Evolutionary conservation across 192 early-diverging fungal genomes (phyloP), one percentile per base, ranked within the genome.

Genomic region (Mortierella hygrophila): DNA sequence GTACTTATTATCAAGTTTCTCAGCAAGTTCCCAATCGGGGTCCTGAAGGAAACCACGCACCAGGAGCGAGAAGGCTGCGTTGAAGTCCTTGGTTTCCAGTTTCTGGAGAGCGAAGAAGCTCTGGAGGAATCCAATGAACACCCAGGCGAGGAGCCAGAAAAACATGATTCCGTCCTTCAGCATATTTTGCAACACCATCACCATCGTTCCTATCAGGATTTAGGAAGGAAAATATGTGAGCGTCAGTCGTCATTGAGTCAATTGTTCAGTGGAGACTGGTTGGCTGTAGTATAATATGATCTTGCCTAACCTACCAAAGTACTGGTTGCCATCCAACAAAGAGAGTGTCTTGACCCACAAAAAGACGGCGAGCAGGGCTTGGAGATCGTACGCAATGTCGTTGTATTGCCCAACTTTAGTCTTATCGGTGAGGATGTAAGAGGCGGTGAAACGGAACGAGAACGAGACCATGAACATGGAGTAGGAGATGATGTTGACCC

Each of bases 81-180:
- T n/a, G 23, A 81, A 72, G 46, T 78, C 54, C 42, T 88, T 82
- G 44, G 63, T 41, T 5, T 75, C 47, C 29, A 79, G 57, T 13
- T 1, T 20, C 16, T 80, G 44, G 0, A 88, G 76, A 7, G 88
- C 88, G 37, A 82, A 88, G 76, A 88, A 82, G 26, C 75, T 81
- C 44, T 88, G 88, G 32, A 84, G 60, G 73, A 88, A 88, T 10
- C 88, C 88, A 16, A 88, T 78, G 68, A 77, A 88, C n/a, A 88
- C 79, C 88, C 88, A 88, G 21, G 88, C 76, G 44, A 84, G 71
- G 11, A 88, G 71, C 82, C 82, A 88, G 42, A 88, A 88, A 74
- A 88, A 88, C 88, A 88, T 83, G 55, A 88, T 81, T 37, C 88
- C 88, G 35, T 88, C 88, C 83, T 84, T 83, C 55, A 88, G 44